phyloP scores from a whole-genome alignment of 106 monocot genomes.

The Acorus calamus region DNA sequence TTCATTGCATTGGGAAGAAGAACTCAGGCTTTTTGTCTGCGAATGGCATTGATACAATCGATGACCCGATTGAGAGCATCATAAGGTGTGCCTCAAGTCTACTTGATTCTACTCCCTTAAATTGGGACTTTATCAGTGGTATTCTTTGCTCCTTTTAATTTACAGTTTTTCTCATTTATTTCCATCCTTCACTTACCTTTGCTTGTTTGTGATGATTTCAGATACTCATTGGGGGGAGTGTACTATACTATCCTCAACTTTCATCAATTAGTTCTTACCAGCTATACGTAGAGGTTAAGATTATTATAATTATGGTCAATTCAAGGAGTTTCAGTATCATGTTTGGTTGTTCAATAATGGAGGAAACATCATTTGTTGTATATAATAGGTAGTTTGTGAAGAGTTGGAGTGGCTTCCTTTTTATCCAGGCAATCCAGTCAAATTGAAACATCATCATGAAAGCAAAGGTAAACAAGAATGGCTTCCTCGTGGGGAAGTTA shows the following conservation, averaged over 20 bases:
- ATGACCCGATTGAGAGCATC: slow-evolving; percentile 56
- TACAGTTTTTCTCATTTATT: neutral
- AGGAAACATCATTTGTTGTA: slow-evolving; percentile 1
- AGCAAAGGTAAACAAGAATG: slow-evolving; percentile 32
- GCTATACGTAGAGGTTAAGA: slow-evolving; percentile 83
- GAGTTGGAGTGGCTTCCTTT: slow-evolving; percentile 98
- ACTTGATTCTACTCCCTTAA: too few species aligned
- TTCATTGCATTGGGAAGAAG: slow-evolving; percentile 95
- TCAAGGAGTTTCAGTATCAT: neutral
- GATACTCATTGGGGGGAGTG: slow-evolving; percentile 97
- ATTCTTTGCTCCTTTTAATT: too few species aligned
- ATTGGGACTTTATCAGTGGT: too few species aligned
- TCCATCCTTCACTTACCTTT: neutral
- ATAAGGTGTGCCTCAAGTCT: slow-evolving; percentile 39
- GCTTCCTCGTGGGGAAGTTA: slow-evolving; percentile 32
- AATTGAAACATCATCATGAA: slow-evolving; percentile 19
- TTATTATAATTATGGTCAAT: slow-evolving; percentile 7
- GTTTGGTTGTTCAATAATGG: slow-evolving; percentile 1
- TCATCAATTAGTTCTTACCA: slow-evolving; percentile 99
- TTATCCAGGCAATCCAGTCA: slow-evolving; percentile 32
- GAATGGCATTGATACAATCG: slow-evolving; percentile 41
- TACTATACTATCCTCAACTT: slow-evolving; percentile 91
- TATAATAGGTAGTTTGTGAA: slow-evolving; percentile 85
- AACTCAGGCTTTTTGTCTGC: slow-evolving; percentile 63
- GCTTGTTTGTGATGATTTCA: slow-evolving; percentile 10